These are phyloP conservation scores for Bassia scoparia DNA, from an alignment of 148 eudicot genomes.

Conservation along the genomic window DNA sequence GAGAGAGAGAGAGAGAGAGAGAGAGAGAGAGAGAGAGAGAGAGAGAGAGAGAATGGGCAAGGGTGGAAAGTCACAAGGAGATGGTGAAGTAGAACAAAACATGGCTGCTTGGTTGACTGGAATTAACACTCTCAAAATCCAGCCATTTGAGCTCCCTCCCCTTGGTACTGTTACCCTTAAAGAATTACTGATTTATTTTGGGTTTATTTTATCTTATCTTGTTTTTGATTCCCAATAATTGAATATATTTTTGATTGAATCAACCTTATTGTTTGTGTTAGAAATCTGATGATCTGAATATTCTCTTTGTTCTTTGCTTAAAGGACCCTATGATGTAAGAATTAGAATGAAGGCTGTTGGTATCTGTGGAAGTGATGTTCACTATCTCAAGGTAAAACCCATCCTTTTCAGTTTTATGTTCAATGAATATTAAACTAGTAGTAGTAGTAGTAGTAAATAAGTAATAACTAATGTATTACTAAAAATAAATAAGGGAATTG, in stretches of 20 bases:
- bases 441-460: no score
- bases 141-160: slow-evolving; percentile 78
- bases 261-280: not conserved
- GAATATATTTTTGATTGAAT: not conserved
- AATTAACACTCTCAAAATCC: slow-evolving; percentile 76
- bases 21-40: slow-evolving; percentile 17
- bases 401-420: not conserved
- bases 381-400: slow-evolving; percentile 69
- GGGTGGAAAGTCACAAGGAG: slow-evolving; percentile 49
- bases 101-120: slow-evolving; percentile 97
- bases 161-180: slow-evolving; percentile 45
- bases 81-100: slow-evolving; percentile 54
- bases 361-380: slow-evolving; percentile 99
- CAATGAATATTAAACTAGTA: no score
- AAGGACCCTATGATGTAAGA: slow-evolving; percentile 84
- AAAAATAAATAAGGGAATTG: no score
- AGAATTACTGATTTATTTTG: not conserved
- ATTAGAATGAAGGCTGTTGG: slow-evolving; percentile 98
- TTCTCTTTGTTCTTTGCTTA: not conserved
- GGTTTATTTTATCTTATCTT: not conserved
- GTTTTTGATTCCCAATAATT: not conserved
- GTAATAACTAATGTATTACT: no score
- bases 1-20: slow-evolving; percentile 18
- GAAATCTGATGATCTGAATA: not conserved
- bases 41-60: slow-evolving; percentile 46